These are phyloP conservation scores for Sungouiella blattae DNA, from an alignment of 805 yeast species.

Conservation along the genomic window DNA sequence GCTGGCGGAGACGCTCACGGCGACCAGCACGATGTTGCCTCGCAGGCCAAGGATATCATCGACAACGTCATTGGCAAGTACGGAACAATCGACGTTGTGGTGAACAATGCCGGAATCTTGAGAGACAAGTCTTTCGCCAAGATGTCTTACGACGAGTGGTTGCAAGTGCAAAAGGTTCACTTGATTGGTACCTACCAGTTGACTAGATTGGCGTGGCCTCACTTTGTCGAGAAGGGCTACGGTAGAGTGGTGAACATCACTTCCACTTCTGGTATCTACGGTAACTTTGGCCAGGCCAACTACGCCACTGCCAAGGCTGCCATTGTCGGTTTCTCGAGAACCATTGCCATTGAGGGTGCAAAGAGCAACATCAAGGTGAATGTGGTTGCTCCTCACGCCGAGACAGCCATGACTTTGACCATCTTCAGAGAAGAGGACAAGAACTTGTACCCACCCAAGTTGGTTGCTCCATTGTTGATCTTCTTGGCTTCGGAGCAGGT, in stretches of 20 bases:
- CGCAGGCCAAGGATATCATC: conserved; percentile 69
- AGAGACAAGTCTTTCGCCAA: conserved; percentile 85
- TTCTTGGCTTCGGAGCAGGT: conserved; percentile 74
- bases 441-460: conserved; percentile 79
- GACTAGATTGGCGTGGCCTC: conserved; percentile 90
- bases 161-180: conserved; percentile 75
- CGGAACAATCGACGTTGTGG: conserved; percentile 80
- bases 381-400: conserved; percentile 95
- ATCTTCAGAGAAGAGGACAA: conserved; percentile 77
- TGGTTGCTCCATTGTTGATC: conserved; percentile 87
- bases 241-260: conserved; percentile 88
- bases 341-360: conserved; percentile 89
- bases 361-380: conserved; percentile 72
- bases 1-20: conserved; percentile 81
- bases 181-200: conserved; percentile 76
- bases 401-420: conserved; percentile 93
- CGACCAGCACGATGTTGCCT: conserved; percentile 77
- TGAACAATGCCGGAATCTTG: conserved; percentile 93
- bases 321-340: conserved; percentile 76
- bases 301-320: conserved; percentile 93
- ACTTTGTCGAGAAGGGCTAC: conserved; percentile 68
- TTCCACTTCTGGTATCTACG: conserved; percentile 95
- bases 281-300: conserved; percentile 96
- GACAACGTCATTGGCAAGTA: conserved; percentile 70
- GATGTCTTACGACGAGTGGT: conserved; percentile 84